Percentiles rank a stretch among this genome's conserved stretches.
Evolutionary conservation across 83 land plant species (phyloP).

Genomic region (Picea abies): DNA sequence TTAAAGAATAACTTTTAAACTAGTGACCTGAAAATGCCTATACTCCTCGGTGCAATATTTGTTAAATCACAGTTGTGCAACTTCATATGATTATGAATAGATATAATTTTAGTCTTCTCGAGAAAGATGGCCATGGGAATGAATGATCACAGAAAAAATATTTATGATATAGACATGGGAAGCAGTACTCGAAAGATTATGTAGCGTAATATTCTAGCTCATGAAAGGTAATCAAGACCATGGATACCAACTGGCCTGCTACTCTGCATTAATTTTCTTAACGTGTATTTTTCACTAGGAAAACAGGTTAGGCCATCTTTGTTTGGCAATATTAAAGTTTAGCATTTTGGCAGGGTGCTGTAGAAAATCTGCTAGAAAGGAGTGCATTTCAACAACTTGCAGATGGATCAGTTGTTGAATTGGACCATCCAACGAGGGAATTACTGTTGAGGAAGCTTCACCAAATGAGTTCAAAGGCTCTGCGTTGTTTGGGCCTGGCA

Average conservation of each 20-base stretch:
- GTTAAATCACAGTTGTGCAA: background rate
- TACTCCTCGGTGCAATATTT: background rate
- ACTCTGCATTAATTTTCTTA: background rate
- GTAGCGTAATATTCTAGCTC: background rate
- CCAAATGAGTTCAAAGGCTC: conserved; percentile 79
- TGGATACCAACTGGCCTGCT: background rate
- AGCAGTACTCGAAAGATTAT: too few relatives aligned
- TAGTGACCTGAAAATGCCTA: background rate
- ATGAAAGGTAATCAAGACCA: background rate
- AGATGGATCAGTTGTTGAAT: conserved; percentile 65
- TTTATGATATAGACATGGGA: background rate
- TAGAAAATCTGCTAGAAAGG: conserved; percentile 82
- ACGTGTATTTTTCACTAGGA: background rate
- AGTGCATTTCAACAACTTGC: conserved; percentile 55
- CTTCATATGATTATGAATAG: background rate
- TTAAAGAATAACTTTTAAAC: background rate
- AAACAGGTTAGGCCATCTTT: background rate
- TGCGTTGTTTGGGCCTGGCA: conserved; percentile 87
- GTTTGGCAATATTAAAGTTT: background rate
- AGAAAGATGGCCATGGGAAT: background rate
- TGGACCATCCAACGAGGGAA: conserved; percentile 35
- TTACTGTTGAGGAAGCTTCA: conserved; percentile 24
- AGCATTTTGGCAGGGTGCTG: conserved; percentile 69
- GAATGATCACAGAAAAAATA: background rate
- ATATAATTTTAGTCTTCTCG: background rate